Evolutionary conservation across 495 filamentous ascomycete genomes (phyloP).

Genomic region (Stereocaulon alpinum): DNA sequence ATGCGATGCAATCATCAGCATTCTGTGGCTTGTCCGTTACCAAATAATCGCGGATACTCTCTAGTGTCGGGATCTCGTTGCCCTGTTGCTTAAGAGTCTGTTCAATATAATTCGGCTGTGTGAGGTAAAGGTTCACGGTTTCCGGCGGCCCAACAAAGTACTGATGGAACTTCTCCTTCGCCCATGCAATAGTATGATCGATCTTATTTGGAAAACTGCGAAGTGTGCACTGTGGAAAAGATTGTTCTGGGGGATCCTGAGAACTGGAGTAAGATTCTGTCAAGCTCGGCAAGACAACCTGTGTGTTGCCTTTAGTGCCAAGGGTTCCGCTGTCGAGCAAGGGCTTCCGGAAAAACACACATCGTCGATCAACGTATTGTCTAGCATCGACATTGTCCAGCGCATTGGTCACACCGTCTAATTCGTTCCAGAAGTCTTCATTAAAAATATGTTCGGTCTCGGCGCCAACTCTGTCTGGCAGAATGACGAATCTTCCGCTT

Average conservation of each 20-base stretch:
- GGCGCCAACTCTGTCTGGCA: slow-evolving; percentile 80
- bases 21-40: slow-evolving; percentile 84
- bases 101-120: slow-evolving; percentile 82
- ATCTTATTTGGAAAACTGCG: slow-evolving; percentile 98
- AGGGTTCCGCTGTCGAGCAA: slow-evolving; percentile 94
- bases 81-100: slow-evolving; percentile 86
- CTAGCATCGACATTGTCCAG: slow-evolving; percentile 96
- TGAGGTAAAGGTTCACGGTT: slow-evolving; percentile 88
- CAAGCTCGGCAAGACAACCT: slow-evolving; percentile 80
- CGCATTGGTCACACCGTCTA: slow-evolving; percentile 93
- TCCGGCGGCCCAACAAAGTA: slow-evolving; percentile 91
- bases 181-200: slow-evolving; percentile 98
- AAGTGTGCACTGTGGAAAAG: slow-evolving; percentile 97
- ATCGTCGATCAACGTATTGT: slow-evolving; percentile 94
- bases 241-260: slow-evolving; percentile 96
- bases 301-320: slow-evolving; percentile 96
- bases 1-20: slow-evolving; percentile 91
- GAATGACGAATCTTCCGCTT: slow-evolving; percentile 65
- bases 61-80: slow-evolving; percentile 90
- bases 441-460: slow-evolving; percentile 95
- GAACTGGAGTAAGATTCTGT: slow-evolving; percentile 99
- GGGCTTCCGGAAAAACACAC: slow-evolving; percentile 97
- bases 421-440: slow-evolving; percentile 82
- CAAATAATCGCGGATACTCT: slow-evolving; percentile 83
- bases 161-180: slow-evolving; percentile 84